These are phyloP conservation scores for Pythium aphanidermatum DNA, from an alignment of 352 stramenopile genomes.

Conservation along the genomic window DNA sequence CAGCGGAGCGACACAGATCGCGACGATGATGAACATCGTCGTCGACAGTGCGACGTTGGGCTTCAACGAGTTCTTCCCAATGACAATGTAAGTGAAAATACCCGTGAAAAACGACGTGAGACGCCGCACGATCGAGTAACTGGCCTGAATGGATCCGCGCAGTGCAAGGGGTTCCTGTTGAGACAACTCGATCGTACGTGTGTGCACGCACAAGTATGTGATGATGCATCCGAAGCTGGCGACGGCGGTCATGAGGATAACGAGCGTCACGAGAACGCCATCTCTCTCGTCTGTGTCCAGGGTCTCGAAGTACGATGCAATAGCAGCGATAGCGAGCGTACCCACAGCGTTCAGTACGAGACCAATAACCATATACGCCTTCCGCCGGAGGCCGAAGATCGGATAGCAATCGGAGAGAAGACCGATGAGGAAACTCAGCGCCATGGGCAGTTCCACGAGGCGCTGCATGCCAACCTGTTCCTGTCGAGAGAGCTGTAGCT, in stretches of 20 bases:
- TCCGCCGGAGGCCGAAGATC: constrained; percentile 80
- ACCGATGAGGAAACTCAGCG: constrained; percentile 80
- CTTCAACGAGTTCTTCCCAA: constrained; percentile 28
- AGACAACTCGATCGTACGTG: constrained; percentile 73
- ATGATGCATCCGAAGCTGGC: constrained; percentile 85
- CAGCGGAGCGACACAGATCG: constrained; percentile 45
- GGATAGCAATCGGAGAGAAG: constrained; percentile 84
- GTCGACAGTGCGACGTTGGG: constrained; percentile 48
- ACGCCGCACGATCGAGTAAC: constrained; percentile 61
- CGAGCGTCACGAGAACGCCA: constrained; percentile 36
- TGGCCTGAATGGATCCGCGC: constrained; percentile 70
- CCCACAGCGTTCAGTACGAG: constrained; percentile 39
- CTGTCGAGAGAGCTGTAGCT: constrained; percentile 39
- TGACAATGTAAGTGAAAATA: no score
- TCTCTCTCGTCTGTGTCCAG: constrained; percentile 23
- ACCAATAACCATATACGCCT: constrained; percentile 89
- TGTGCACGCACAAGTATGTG: constrained; percentile 73
- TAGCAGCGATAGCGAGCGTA: no score
- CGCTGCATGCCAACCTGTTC: constrained; percentile 58
- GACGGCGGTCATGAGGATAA: constrained; percentile 75
- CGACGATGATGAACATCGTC: constrained; percentile 47
- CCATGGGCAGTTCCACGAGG: constrained; percentile 84
- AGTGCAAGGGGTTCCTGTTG: constrained; percentile 65
- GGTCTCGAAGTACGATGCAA: no score
- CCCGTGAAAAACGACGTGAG: constrained; percentile 31